These are phyloP conservation scores for Ophiostoma himal-ulmi DNA, from an alignment of 2,329 filamentous ascomycete species.

Conservation along the genomic window DNA sequence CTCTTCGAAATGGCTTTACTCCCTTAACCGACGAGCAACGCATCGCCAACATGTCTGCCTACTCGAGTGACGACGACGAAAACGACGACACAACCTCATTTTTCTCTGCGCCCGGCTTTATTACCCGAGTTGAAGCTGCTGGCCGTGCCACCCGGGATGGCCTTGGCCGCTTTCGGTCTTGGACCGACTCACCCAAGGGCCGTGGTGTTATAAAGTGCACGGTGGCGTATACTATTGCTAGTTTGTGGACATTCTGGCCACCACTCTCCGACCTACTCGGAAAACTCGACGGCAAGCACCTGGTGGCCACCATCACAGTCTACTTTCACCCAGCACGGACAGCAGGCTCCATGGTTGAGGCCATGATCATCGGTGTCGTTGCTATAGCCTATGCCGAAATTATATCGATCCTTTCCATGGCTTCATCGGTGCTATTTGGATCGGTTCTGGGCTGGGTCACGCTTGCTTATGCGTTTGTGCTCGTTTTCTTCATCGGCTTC, in stretches of 20 bases:
- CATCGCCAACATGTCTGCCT: constrained; percentile 9
- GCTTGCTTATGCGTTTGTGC: constrained; percentile 70
- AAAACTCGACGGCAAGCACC: constrained; percentile 83
- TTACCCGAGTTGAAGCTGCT: constrained; percentile 12
- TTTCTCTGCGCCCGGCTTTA: constrained; percentile 34
- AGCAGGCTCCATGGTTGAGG: constrained; percentile 84
- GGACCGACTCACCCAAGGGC: constrained; percentile 65
- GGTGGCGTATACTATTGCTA: constrained; percentile 79
- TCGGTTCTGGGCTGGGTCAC: constrained; percentile 58
- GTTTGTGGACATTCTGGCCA: constrained; percentile 76
- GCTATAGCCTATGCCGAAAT: constrained; percentile 74
- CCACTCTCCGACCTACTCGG: constrained; percentile 69
- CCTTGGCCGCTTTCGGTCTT: constrained; percentile 44
- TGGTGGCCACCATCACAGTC: constrained; percentile 87
- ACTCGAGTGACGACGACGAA: constrained; percentile 16
- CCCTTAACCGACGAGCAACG: constrained; percentile 31
- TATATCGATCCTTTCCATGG: constrained; percentile 79
- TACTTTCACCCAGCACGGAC: constrained; percentile 90
- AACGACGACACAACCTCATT: constrained; percentile 34
- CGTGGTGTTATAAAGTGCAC: constrained; percentile 85
- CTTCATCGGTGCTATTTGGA: constrained; percentile 73
- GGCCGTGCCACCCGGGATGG: constrained; percentile 14
- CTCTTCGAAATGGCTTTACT: constrained; percentile 48
- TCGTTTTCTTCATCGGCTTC: constrained; percentile 78
- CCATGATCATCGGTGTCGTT: constrained; percentile 66